Evolutionary conservation across 108 stramenopile species (phyloP).

Genomic region (Hondaea fermentalgiana): DNA sequence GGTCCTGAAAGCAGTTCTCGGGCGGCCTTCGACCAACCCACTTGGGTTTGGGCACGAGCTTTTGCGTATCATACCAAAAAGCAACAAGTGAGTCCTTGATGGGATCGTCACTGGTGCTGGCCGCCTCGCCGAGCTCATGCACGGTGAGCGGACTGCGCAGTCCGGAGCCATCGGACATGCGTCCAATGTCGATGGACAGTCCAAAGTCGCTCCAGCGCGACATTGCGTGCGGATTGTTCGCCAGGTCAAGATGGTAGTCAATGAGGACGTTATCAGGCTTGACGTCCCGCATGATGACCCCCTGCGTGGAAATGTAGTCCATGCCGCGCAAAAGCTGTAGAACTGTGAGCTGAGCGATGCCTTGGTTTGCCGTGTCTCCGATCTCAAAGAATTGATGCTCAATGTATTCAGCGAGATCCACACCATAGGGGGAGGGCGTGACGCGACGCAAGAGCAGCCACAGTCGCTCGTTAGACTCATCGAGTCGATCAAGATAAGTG

Average conservation of each 20-base stretch:
- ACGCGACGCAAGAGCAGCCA: not conserved
- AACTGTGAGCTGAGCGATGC: not conserved
- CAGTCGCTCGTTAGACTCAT: not conserved
- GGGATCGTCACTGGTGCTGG: not conserved
- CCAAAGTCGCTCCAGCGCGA: constrained; percentile 19
- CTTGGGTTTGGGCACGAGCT: constrained; percentile 6
- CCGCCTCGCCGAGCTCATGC: not conserved
- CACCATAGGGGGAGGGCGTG: not conserved
- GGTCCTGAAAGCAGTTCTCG: not conserved
- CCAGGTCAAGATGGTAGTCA: not conserved
- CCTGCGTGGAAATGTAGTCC: not conserved
- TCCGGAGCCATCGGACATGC: not conserved
- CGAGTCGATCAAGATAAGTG: not conserved
- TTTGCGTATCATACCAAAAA: constrained; percentile 13
- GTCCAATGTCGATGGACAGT: not conserved
- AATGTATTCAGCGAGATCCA: not conserved
- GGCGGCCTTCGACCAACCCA: not conserved
- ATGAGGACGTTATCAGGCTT: constrained; percentile 9
- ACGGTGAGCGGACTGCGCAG: not conserved
- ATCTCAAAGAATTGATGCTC: not conserved
- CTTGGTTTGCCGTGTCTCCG: not conserved
- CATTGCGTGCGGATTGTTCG: not conserved
- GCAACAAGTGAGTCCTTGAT: not conserved
- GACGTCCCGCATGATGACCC: not conserved
- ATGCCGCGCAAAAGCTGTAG: not conserved